Evolutionary conservation across 768 basidiomycete species (phyloP).

Genomic region (Suillus subalutaceus): DNA sequence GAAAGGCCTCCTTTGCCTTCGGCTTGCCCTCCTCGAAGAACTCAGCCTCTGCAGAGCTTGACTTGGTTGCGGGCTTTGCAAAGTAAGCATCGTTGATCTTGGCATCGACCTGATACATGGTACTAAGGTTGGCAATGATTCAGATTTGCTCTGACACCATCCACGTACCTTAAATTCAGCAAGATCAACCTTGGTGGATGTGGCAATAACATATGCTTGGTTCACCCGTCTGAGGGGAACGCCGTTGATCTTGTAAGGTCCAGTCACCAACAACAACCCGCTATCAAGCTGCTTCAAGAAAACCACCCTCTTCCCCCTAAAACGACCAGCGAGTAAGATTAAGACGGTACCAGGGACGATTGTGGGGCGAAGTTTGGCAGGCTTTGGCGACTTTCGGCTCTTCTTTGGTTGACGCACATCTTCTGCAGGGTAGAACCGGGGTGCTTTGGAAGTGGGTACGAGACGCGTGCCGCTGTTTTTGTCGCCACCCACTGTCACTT

Average conservation of each 20-base stretch:
- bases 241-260: conserved; percentile 98
- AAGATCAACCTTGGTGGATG: conserved; percentile 91
- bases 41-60: conserved; percentile 89
- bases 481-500: conserved; percentile 84
- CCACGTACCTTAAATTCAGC: conserved; percentile 67
- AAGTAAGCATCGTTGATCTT: conserved; percentile 97
- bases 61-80: conserved; percentile 72
- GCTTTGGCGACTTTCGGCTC: conserved; percentile 84
- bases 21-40: conserved; percentile 96
- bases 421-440: conserved; percentile 94
- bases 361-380: conserved; percentile 76
- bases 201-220: conserved; percentile 99
- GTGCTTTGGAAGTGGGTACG: conserved; percentile 82
- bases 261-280: conserved; percentile 93
- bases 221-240: conserved; percentile 97
- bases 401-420: conserved; percentile 91
- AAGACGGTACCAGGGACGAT: conserved; percentile 95
- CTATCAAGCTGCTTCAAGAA: conserved; percentile 95
- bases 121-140: conserved; percentile 4
- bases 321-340: conserved; percentile 96
- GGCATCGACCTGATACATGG: conserved; percentile 64
- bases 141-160: not conserved
- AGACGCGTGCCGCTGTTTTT: conserved; percentile 91
- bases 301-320: conserved; percentile 97
- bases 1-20: conserved; percentile 84